Conservation (phyloP, 768 basidiomycete species). For the Boletus rufocinnamomeus region DNA sequence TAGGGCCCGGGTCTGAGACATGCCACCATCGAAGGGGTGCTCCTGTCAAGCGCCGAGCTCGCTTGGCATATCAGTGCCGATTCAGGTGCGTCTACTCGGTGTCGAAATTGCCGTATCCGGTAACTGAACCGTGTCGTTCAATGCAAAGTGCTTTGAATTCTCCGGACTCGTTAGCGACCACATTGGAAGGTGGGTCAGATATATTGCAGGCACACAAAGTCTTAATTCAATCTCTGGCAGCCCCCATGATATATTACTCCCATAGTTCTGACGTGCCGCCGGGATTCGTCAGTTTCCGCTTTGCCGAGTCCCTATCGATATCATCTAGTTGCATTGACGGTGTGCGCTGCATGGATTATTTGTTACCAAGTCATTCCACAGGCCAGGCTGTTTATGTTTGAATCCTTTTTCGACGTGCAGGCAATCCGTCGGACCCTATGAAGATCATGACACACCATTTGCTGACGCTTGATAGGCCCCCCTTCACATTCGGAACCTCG, state of each 20-base stretch:
- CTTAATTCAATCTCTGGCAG: neutral
- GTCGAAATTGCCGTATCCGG: conserved; percentile 13
- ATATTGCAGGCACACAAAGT: neutral
- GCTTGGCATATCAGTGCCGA: neutral
- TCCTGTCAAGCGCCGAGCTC: neutral
- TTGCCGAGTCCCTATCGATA: neutral
- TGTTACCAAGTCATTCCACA: neutral
- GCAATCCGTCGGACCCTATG: neutral
- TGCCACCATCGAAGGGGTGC: neutral
- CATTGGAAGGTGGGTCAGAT: neutral
- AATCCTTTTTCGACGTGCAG: neutral
- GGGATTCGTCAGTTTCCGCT: neutral
- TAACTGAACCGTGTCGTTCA: neutral
- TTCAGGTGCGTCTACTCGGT: conserved; percentile 11
- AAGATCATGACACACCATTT: neutral
- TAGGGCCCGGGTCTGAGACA: conserved; percentile 9
- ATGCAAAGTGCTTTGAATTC: too few species aligned
- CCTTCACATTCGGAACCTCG: neutral
- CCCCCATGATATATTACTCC: neutral
- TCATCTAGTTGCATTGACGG: neutral
- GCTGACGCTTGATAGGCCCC: neutral
- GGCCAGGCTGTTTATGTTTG: neutral
- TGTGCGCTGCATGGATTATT: neutral
- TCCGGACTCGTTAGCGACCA: neutral
- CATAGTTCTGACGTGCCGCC: neutral